Evolutionary conservation across 345 rosid genomes (phyloP), one percentile per base, ranked within the genome.

Genomic region (Geranium rotundifolium): DNA sequence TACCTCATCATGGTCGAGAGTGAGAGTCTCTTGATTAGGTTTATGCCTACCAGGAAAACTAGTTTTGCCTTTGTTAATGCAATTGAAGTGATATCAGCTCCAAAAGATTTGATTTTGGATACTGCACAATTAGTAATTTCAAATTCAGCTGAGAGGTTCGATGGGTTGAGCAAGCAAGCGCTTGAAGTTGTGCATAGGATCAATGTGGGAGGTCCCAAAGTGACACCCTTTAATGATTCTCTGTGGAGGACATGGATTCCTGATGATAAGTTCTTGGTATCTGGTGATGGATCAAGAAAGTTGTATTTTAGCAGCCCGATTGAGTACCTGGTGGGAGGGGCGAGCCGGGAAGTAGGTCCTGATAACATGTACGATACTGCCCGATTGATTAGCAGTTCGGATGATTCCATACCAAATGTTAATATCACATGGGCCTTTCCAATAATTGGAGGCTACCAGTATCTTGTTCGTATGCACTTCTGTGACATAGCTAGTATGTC

Each of bases 171-270:
- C 20, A 75, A 68, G 39, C 85, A 87, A 58, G 87, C 86, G 0
- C 76, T 92, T 70, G 82, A 89, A 75, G 71, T 78, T 46, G 30
- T 80, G 49, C 67, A 81, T 57, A 78, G 95, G 77, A 49, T 85
- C 58, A 92, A 77, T 74, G 88, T 92, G 54, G 98, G 98, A 15
- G 98, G 98, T 69, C 73, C 76, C 13, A 89, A 85, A 65, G 81
- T 92, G 58, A 92, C 96, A 60, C 93, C 98, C 10, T 89, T 85
- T 56, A 92, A 92, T 66, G 98, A 89, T 76, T 66, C 90, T 5
- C 30, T 89, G 64, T 89, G 96, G 98, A 87, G 96, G 64, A 89
- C 86, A 56, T 92, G 98, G 95, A 12, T 87, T 63, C 84, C 95
- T 54, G 98, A 89, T 82, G 81, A 84, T 72, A 80, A 63, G 19